Percentiles rank a stretch among this genome's conserved stretches.
Evolutionary conservation across 495 filamentous ascomycete species (phyloP).

Genomic region (Neurospora sp.): DNA sequence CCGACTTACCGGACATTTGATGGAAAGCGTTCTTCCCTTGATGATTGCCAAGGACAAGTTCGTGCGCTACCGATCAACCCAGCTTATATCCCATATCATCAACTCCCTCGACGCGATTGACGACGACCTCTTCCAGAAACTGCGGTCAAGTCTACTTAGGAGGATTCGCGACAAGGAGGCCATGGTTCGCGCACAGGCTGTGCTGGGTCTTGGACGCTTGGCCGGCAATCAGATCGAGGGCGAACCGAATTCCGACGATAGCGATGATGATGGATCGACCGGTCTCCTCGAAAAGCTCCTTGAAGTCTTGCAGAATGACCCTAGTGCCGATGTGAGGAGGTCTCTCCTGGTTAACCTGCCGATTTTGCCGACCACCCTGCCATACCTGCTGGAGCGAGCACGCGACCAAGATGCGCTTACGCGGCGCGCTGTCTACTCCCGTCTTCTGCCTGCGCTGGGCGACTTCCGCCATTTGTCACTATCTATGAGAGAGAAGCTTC

Average conservation of each 20-base stretch:
- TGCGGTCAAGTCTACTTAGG: conserved; percentile 66
- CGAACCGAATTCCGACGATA: conserved; percentile 58
- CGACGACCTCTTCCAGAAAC: conserved; percentile 74
- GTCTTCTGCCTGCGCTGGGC: conserved; percentile 76
- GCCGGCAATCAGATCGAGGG: conserved; percentile 72
- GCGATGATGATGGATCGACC: conserved; percentile 43
- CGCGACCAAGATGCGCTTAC: conserved; percentile 79
- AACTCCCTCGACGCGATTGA: conserved; percentile 87
- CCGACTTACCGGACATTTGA: conserved; percentile 61
- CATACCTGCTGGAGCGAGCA: conserved; percentile 83
- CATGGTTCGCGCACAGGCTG: conserved; percentile 87
- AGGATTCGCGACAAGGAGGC: conserved; percentile 88
- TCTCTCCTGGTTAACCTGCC: conserved; percentile 83
- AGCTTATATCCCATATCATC: conserved; percentile 75
- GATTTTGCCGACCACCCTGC: conserved; percentile 69
- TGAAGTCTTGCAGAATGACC: conserved; percentile 87
- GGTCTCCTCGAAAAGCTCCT: conserved; percentile 74
- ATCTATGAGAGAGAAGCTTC: conserved; percentile 90
- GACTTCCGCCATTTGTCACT: conserved; percentile 94
- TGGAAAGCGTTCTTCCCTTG: conserved; percentile 58
- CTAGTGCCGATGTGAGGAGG: conserved; percentile 83
- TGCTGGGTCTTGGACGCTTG: conserved; percentile 73
- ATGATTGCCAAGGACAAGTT: conserved; percentile 79
- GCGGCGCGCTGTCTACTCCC: conserved; percentile 76
- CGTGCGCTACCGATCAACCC: conserved; percentile 81